Percentiles rank a stretch among this genome's conserved stretches.
phyloP scores from a whole-genome alignment of 345 rosid species.

The Populus euphratica region DNA sequence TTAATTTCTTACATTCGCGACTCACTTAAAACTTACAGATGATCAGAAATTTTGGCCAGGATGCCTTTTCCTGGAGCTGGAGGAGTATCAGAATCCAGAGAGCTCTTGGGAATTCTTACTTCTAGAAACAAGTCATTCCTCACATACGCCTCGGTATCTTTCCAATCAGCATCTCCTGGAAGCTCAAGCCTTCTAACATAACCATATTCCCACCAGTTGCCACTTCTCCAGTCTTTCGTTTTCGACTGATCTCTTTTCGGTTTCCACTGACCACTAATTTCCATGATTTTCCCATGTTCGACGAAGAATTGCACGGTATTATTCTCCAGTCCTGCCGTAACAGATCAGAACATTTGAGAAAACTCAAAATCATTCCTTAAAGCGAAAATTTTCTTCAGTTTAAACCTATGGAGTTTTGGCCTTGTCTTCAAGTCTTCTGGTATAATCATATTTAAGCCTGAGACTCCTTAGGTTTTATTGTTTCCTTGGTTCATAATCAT shows the following conservation, averaged over 20 bases:
- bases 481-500: not conserved
- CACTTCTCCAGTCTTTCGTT: slow-evolving; percentile 69
- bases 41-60: slow-evolving; percentile 2
- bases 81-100: not conserved
- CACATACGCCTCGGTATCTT: slow-evolving; percentile 43
- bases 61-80: slow-evolving; percentile 19
- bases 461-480: not conserved
- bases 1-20: not conserved
- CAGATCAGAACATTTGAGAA: slow-evolving; percentile 8
- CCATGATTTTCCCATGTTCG: slow-evolving; percentile 67
- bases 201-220: slow-evolving; percentile 83
- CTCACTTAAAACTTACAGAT: not conserved
- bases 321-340: slow-evolving; percentile 46
- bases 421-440: not conserved
- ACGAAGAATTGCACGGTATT: slow-evolving; percentile 39
- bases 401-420: not conserved
- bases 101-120: slow-evolving; percentile 54
- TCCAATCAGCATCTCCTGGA: slow-evolving; percentile 70
- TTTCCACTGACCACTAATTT: slow-evolving; percentile 74
- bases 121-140: slow-evolving; percentile 46
- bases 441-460: not conserved
- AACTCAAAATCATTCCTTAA: not conserved
- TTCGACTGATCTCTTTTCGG: slow-evolving; percentile 32
- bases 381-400: not conserved
- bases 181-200: slow-evolving; percentile 81